These are phyloP conservation scores for Globisporangium apiculatum DNA, from an alignment of 352 stramenopile species.

Conservation along the genomic window DNA sequence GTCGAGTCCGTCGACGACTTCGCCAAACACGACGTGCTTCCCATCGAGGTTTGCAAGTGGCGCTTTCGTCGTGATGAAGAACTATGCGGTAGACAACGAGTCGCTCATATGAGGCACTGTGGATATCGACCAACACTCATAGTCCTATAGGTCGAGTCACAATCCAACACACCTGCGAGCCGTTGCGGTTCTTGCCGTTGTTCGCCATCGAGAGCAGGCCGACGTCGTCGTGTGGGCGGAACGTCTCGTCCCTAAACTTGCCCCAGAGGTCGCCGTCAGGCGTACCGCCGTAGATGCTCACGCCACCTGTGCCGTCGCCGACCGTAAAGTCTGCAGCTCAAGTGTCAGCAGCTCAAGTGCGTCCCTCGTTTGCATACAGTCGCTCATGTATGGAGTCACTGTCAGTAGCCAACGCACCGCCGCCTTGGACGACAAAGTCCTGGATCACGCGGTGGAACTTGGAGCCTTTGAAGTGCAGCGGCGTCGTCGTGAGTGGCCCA, in stretches of 20 bases:
- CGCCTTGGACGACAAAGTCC: slow-evolving; percentile 88
- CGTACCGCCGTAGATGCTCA: slow-evolving; percentile 73
- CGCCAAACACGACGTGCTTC: slow-evolving; percentile 97
- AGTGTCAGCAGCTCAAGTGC: too few relatives aligned
- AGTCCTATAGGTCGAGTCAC: neutral
- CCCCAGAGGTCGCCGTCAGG: slow-evolving; percentile 65
- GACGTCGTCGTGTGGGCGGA: slow-evolving; percentile 62
- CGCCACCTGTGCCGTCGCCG: slow-evolving; percentile 64
- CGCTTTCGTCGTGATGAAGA: slow-evolving; percentile 74
- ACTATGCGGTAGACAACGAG: slow-evolving; percentile 17
- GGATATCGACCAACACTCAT: too few relatives aligned
- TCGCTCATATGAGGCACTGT: too few relatives aligned
- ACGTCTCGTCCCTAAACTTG: slow-evolving; percentile 81
- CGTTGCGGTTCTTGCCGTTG: slow-evolving; percentile 64
- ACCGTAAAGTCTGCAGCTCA: slow-evolving; percentile 40
- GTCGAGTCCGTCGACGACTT: slow-evolving; percentile 81
- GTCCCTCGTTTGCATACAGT: too few relatives aligned
- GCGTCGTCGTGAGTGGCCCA: slow-evolving; percentile 11
- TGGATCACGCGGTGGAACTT: slow-evolving; percentile 92
- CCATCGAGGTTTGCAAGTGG: slow-evolving; percentile 77
- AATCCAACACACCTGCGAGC: slow-evolving; percentile 42
- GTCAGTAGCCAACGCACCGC: slow-evolving; percentile 19
- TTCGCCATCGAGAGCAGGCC: slow-evolving; percentile 82
- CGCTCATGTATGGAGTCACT: too few relatives aligned
- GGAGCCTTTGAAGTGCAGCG: slow-evolving; percentile 80